Base-by-base conservation (phyloP, 768 basidiomycete species). In the Phlebiopsis flavidoalba region DNA sequence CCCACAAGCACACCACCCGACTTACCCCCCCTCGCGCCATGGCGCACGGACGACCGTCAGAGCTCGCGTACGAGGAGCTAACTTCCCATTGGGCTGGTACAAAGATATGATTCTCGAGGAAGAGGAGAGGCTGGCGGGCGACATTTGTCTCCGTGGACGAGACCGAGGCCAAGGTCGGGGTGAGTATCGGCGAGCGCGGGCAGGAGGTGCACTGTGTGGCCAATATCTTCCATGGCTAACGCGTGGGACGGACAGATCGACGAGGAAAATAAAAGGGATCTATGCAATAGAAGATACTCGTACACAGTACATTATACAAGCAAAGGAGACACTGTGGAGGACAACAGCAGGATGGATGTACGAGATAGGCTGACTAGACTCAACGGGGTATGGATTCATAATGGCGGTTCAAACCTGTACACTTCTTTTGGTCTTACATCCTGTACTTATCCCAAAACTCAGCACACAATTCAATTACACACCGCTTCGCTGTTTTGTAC, bases 111-210 rank as follows among this genome's bases (percentile, higher is more conserved):
- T 97, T 26, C 77, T 79, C 48, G 84, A 81, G 58, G 84, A 89
- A 2, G 95, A 96, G 77, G 72, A 71, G 17, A n/a, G n/a, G n/a
- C n/a, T n/a, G n/a, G 84, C 83, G 40, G 90, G 87, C 0, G 80
- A 80, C 58, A 75, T 96, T 12, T 87, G 88, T n/a, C n/a, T n/a
- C 64, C 79, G 93, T n/a, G 67, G 95, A 97, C 71, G 92, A 93
- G 60, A 31, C 26, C 26, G 26, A 31, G 26, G 82, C 76, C 58
- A 73, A 67, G 14, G 63, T 59, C 11, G 67, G 68, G 45, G 73
- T 71, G 21, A 70, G 63, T 49, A 17, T 60, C 7, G 60, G 53
- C 33, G 35, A 75, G 22, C 77, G 78, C 5, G 82, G 79, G 43
- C 79, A 75, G 7, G 88, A 91, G 69, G 75, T 90, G 59, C 78